Evolutionary conservation across 169 alveolate species (phyloP).

Genomic region (Eimeria praecox): DNA sequence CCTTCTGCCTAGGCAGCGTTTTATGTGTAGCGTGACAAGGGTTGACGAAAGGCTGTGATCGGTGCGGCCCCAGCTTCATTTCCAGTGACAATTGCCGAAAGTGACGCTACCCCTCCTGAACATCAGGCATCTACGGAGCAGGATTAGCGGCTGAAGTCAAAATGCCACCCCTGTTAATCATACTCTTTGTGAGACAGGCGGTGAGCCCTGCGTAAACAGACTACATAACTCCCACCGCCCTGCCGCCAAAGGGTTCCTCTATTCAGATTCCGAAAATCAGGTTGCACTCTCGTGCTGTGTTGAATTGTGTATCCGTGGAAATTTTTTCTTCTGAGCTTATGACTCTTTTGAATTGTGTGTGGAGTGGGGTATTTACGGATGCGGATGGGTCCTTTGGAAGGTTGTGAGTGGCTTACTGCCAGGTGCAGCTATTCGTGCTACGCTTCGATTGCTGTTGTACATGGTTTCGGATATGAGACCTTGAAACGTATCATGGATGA

Average conservation of each 20-base stretch:
- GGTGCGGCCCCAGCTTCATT: neutral
- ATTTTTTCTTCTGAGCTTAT: neutral
- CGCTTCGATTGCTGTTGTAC: neutral
- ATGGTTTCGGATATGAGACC: no score
- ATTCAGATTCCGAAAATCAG: neutral
- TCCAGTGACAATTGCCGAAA: neutral
- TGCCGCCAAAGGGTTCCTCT: neutral
- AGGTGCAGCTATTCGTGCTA: neutral
- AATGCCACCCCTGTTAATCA: neutral
- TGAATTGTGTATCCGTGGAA: neutral
- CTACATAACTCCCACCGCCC: neutral
- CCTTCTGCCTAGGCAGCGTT: neutral
- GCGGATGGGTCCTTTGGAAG: neutral
- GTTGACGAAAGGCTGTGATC: neutral
- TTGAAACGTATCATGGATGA: no score
- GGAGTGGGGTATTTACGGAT: neutral
- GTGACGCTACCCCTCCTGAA: neutral
- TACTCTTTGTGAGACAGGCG: neutral
- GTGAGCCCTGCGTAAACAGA: neutral
- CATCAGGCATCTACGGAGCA: neutral
- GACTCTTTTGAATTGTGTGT: neutral
- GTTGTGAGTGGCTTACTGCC: neutral
- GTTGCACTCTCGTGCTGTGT: neutral
- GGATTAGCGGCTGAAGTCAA: neutral
- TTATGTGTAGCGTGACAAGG: neutral